Conservation (phyloP, 148 eudicot species). For the Rhododendron molle region DNA sequence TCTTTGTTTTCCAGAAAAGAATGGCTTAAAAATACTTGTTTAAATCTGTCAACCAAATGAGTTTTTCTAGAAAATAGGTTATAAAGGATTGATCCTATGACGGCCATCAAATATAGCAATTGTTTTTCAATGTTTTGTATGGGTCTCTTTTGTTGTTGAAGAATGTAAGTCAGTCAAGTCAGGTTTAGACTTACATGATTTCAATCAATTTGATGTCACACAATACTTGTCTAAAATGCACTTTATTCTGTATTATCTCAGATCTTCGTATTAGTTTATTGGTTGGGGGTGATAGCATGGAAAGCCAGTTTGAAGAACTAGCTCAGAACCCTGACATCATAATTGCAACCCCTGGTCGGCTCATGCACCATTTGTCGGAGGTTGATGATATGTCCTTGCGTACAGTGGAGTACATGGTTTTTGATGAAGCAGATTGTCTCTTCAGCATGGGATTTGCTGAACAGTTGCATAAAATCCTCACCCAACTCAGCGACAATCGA, state of each 20-base stretch:
- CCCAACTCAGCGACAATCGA: slow-evolving; percentile 71
- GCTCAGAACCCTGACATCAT: slow-evolving; percentile 88
- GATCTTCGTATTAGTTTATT: slow-evolving; percentile 86
- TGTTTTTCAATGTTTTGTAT: no score
- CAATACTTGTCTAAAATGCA: neutral
- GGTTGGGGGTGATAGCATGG: slow-evolving; percentile 99
- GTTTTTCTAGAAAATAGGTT: neutral
- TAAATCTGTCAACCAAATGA: neutral
- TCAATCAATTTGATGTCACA: neutral
- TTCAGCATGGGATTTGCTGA: slow-evolving; percentile 98
- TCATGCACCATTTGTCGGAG: slow-evolving; percentile 94
- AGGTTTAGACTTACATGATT: neutral
- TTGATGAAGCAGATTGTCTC: slow-evolving; percentile 95
- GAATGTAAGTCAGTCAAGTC: neutral
- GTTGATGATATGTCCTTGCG: slow-evolving; percentile 91
- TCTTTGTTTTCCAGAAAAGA: neutral
- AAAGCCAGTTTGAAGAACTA: slow-evolving; percentile 90
- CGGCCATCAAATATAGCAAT: neutral
- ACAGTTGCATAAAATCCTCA: slow-evolving; percentile 72
- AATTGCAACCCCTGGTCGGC: slow-evolving; percentile 95
- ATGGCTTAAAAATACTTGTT: neutral
- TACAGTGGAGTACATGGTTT: slow-evolving; percentile 83
- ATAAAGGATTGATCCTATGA: neutral
- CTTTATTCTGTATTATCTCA: slow-evolving; percentile 23
- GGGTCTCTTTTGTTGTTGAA: neutral